phyloP scores from a whole-genome alignment of 164 flowering plant genomes.

The Cinnamomum chago region DNA sequence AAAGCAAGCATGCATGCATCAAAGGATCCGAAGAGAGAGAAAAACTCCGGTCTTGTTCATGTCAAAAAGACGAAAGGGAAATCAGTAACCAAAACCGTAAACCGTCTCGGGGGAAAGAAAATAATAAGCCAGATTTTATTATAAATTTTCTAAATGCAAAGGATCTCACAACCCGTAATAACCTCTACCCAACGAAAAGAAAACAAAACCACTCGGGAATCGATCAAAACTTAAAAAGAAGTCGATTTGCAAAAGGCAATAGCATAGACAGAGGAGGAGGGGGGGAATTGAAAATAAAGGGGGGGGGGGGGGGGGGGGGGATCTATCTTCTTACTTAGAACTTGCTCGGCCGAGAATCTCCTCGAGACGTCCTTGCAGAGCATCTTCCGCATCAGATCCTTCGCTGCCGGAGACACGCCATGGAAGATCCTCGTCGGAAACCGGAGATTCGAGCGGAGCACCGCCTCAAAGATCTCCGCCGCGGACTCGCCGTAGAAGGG shows the following conservation, averaged over 20 bases:
- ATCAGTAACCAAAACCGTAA: no score
- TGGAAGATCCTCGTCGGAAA: slow-evolving; percentile 54
- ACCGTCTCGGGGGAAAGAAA: no score
- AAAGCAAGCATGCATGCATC: no score
- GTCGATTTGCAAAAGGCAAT: neutral
- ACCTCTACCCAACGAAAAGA: neutral
- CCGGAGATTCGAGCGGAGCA: slow-evolving; percentile 56
- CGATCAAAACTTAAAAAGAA: neutral
- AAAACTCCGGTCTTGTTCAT: no score
- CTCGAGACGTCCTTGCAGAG: slow-evolving; percentile 59
- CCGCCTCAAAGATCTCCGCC: slow-evolving; percentile 67
- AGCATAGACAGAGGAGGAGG: neutral
- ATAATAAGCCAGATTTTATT: no score
- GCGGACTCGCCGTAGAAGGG: slow-evolving; percentile 75
- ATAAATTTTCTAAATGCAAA: no score
- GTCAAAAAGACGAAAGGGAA: no score
- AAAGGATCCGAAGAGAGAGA: no score
- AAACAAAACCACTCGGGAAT: neutral
- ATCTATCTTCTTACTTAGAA: slow-evolving; percentile 45
- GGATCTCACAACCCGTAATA: no score
- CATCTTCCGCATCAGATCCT: slow-evolving; percentile 70
- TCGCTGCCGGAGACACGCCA: slow-evolving; percentile 56
- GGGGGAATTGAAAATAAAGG: neutral
- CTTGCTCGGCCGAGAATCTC: slow-evolving; percentile 80
- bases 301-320: neutral